Base-by-base conservation (phyloP, 768 basidiomycete genomes). In the Podaxis sp. region DNA sequence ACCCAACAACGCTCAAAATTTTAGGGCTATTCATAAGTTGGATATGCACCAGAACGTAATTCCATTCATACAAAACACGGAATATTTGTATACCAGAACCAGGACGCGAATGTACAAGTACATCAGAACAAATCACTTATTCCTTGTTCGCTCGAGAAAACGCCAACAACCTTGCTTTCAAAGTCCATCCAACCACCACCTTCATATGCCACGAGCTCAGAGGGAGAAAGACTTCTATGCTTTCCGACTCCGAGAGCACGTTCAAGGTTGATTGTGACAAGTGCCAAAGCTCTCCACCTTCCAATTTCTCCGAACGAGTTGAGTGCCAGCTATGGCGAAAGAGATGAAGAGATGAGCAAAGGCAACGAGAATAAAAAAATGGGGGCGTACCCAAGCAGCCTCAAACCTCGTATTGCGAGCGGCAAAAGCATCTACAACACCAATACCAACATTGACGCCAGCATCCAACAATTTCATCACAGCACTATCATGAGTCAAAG, bases 361-460 rank as follows among this genome's bases (percentile, higher is more conserved):
- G 70, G 72, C 4, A 78, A 72, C 2, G 72, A 77, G 68, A 2
- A 16, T 35, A 23, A 5, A 32, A 40, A 44, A 13, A 18, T 4
- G 14, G 16, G 9, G 18, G 70, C 72, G 38, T 63, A 82, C 84
- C 83, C 83, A 82, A 37, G 75, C 82, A 2, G 79, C 62, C 18
- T 93, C 90, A 61, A 91, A 88, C 6, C 90, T 78, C 1, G 84
- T 81, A 62, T 89, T 90, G 27, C 86, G 81, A 2, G 87, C 87
- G 48, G 78, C 76, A 79, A 82, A 88, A 36, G 82, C 82, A 61
- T 87, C 82, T 4, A 73, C 69, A 14, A 84, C 77, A 1, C 86
- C 88, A 18, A 90, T 67, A 0, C 78, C 88, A 6, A 89, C 82
- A 18, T 83, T 83, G 2, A 95, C 85, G 5, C 84, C 83, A 28